Base-by-base conservation (phyloP, 176 grass and related monocot species). In the Metroxylon sagu region DNA sequence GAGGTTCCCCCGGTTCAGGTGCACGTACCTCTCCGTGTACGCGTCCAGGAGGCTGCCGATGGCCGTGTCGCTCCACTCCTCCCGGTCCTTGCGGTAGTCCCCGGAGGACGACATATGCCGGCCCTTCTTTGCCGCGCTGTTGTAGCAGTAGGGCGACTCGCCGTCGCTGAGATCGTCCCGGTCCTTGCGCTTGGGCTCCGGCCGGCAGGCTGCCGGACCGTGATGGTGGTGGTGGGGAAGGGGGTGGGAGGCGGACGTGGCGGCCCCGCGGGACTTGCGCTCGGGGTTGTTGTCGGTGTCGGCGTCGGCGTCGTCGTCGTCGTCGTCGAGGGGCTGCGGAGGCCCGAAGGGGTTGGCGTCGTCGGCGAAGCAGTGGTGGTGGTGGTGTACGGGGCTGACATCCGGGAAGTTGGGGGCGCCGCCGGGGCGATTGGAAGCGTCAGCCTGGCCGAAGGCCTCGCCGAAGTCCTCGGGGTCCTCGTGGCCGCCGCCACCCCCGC, bases 61-160 rank as follows among this genome's bases (percentile, higher is more conserved):
- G 49, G 88, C 85, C 21, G 83, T 80, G 56, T 98, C 94, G 62
- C 81, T 98, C 94, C 94, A 98, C 67, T 98, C 94, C 76, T 93
- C 94, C 29, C 94, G 81, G 39, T 98, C 94, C 81, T 98, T 98
- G 14, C 88, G 70, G 74, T 83, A 93, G 64, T 94, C 89, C 8
- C 70, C 61, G 0, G 75, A 78, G 8, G 6, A 69, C 59, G 3
- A 76, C 54, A 48, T 74, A 58, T 7, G 77, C 66, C 53, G 59
- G 61, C 55, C 64, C 79, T 79, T 82, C 53, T 76, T 62, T 23
- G 0, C 10, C 57, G 19, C 66, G 65, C 76, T 79, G 59, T 71
- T 84, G 74, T 80, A 77, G 84, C 82, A 88, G 77, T 81, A 94
- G 54, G 74, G 86, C 49, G 83, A 88, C 60, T 88, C 89, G 4